These are phyloP conservation scores for Saccharomycopsis fermentans DNA, from an alignment of 805 yeast genomes.

Conservation along the genomic window DNA sequence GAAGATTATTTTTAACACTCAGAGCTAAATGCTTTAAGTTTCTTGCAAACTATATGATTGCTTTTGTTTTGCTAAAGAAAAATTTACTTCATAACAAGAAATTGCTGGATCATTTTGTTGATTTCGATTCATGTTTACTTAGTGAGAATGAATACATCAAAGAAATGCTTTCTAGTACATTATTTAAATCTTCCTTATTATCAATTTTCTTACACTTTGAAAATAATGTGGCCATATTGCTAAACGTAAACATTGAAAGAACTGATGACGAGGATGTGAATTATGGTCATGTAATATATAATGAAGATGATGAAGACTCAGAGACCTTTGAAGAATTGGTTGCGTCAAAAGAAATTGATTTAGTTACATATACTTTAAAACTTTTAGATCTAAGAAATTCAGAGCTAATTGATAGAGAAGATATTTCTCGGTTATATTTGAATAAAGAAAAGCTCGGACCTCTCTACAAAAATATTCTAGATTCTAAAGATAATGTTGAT, in stretches of 20 bases:
- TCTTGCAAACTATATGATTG: slow-evolving; percentile 27
- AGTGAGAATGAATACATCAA: background rate
- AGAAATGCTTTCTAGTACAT: background rate
- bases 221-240: slow-evolving; percentile 30
- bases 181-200: slow-evolving; percentile 27
- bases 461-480: slow-evolving; percentile 2
- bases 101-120: slow-evolving; percentile 13
- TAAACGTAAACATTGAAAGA: slow-evolving; percentile 37
- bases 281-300: slow-evolving; percentile 19
- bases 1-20: background rate
- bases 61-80: slow-evolving; percentile 28
- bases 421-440: slow-evolving; percentile 5
- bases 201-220: slow-evolving; percentile 42
- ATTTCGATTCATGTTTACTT: slow-evolving; percentile 13
- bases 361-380: slow-evolving; percentile 3
- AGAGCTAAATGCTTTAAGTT: slow-evolving; percentile 2
- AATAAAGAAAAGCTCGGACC: slow-evolving; percentile 13
- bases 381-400: slow-evolving; percentile 6
- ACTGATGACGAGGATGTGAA: slow-evolving; percentile 43
- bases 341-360: background rate
- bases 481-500: slow-evolving; percentile 4
- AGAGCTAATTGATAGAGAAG: background rate
- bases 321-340: background rate
- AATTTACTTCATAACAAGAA: slow-evolving; percentile 23
- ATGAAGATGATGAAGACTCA: background rate